Conservation (phyloP, 495 filamentous ascomycete species). For the Tuber umbilicatum region DNA sequence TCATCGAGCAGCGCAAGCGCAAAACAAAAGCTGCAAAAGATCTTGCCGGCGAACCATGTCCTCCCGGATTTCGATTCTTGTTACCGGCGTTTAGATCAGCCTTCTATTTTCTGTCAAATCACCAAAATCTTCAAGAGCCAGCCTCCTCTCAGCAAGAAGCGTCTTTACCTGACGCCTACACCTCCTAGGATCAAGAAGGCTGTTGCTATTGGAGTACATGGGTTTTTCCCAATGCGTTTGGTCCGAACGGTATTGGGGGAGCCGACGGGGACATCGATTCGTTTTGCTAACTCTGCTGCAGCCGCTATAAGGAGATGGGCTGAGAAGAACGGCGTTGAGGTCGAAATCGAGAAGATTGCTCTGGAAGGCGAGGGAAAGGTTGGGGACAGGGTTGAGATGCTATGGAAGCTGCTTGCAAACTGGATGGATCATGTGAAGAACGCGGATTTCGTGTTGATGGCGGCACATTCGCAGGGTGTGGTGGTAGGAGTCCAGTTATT, state of each 20-base stretch:
- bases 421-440: slow-evolving; percentile 85
- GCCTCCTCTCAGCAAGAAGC: slow-evolving; percentile 53
- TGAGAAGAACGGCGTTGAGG: slow-evolving; percentile 58
- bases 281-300: slow-evolving; percentile 83
- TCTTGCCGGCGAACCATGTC: slow-evolving; percentile 36
- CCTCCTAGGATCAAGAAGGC: slow-evolving; percentile 70
- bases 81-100: slow-evolving; percentile 59
- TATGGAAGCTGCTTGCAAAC: slow-evolving; percentile 91
- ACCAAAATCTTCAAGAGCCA: slow-evolving; percentile 58
- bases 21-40: slow-evolving; percentile 29
- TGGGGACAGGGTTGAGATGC: slow-evolving; percentile 73
- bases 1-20: slow-evolving; percentile 19
- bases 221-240: slow-evolving; percentile 79
- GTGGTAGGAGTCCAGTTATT: slow-evolving; percentile 91
- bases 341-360: slow-evolving; percentile 80
- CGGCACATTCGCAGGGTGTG: slow-evolving; percentile 91
- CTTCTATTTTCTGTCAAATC: slow-evolving; percentile 66
- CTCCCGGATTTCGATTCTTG: slow-evolving; percentile 40
- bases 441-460: slow-evolving; percentile 82
- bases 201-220: slow-evolving; percentile 88
- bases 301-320: slow-evolving; percentile 77
- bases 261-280: slow-evolving; percentile 87
- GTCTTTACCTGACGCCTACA: slow-evolving; percentile 65
- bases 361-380: slow-evolving; percentile 98
- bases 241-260: slow-evolving; percentile 84